Conservation (phyloP, 2,329 filamentous ascomycete species). For the Amauroascus verrucosus region DNA sequence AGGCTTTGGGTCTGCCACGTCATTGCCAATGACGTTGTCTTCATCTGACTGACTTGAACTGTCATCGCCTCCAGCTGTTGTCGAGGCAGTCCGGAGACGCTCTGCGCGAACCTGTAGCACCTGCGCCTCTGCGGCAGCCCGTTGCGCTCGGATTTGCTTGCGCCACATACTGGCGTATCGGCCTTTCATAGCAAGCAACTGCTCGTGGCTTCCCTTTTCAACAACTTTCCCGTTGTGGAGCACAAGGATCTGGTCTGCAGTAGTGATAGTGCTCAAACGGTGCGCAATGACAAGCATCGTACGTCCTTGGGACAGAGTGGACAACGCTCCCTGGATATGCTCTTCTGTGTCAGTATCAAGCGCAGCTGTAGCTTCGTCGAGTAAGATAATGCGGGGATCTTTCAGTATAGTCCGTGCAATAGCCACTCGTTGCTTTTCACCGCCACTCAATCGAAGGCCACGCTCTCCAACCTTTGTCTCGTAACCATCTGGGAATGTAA, state of each 20-base stretch:
- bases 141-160: constrained; percentile 72
- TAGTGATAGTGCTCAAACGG: constrained; percentile 73
- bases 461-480: constrained; percentile 84
- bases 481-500: constrained; percentile 80
- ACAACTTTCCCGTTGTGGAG: constrained; percentile 64
- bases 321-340: constrained; percentile 79
- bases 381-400: constrained; percentile 78
- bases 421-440: constrained; percentile 86
- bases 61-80: constrained; percentile 32
- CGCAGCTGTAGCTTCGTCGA: constrained; percentile 83
- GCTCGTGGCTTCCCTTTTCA: constrained; percentile 68
- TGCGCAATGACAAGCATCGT: constrained; percentile 95
- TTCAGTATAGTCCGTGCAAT: constrained; percentile 91
- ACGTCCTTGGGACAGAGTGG: constrained; percentile 68
- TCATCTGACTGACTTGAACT: constrained; percentile 43
- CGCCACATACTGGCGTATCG: constrained; percentile 80
- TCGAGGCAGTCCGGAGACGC: constrained; percentile 34
- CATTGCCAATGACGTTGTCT: constrained; percentile 22
- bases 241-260: constrained; percentile 75
- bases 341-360: constrained; percentile 87
- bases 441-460: constrained; percentile 74
- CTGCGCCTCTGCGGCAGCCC: constrained; percentile 52
- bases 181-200: constrained; percentile 59
- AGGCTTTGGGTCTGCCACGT: constrained; percentile 1
- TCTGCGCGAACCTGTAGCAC: constrained; percentile 36